A percentile compares a stretch with the other conserved stretches of the same genome.
Conservation (phyloP, 2,329 filamentous ascomycete genomes). For the Stagonosporopsis tanaceti region DNA sequence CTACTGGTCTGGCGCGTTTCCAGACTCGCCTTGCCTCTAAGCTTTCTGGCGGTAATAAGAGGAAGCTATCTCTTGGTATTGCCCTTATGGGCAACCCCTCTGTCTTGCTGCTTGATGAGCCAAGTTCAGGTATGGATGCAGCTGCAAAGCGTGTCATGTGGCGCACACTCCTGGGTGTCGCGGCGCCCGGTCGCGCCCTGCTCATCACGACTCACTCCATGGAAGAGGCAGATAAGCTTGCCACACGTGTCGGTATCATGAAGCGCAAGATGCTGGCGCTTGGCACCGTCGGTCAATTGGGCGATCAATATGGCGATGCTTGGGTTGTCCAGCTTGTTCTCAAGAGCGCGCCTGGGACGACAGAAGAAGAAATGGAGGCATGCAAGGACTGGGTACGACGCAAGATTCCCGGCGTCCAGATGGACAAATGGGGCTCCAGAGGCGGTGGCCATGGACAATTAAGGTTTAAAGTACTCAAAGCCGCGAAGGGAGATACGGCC, state of each 20-base stretch:
- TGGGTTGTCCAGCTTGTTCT: conserved; percentile 85
- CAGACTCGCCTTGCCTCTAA: conserved; percentile 77
- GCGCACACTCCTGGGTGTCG: conserved; percentile 78
- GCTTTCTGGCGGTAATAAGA: conserved; percentile 88
- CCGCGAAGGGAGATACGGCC: conserved; percentile 51
- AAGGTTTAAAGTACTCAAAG: conserved; percentile 77
- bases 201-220: conserved; percentile 92
- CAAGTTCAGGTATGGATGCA: conserved; percentile 86
- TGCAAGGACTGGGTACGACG: conserved; percentile 71
- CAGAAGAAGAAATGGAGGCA: conserved; percentile 69
- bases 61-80: conserved; percentile 89
- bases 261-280: conserved; percentile 85
- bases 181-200: conserved; percentile 75
- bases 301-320: conserved; percentile 77
- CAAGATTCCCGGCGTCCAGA: conserved; percentile 69
- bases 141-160: conserved; percentile 93
- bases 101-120: conserved; percentile 88
- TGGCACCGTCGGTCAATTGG: conserved; percentile 75
- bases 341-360: conserved; percentile 75
- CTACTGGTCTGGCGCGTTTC: conserved; percentile 79
- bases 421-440: conserved; percentile 67
- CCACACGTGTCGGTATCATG: conserved; percentile 84
- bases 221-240: conserved; percentile 93
- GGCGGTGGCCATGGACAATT: conserved; percentile 82
- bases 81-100: conserved; percentile 91